Evolutionary conservation across 2,329 filamentous ascomycete species (phyloP).

Genomic region (Uncinocarpus reesii): DNA sequence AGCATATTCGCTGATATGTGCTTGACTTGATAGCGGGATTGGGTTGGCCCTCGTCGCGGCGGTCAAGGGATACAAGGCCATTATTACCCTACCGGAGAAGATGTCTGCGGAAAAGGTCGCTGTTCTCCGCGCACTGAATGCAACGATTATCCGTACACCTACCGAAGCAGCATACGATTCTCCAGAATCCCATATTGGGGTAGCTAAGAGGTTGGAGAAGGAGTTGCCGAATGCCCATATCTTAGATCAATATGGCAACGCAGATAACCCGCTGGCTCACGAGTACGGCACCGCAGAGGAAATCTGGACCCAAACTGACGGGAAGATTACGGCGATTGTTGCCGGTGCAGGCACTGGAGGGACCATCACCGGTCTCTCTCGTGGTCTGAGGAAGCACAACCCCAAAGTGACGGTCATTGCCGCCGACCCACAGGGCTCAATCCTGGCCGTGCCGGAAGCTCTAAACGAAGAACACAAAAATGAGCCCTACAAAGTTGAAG

Average conservation of each 20-base stretch:
- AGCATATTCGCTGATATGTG: not conserved
- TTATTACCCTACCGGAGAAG: constrained; percentile 97
- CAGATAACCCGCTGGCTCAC: constrained; percentile 85
- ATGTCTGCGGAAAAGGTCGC: constrained; percentile 98
- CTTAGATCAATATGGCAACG: constrained; percentile 88
- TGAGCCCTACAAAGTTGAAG: constrained; percentile 91
- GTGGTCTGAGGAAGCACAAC: constrained; percentile 80
- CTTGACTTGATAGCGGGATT: constrained; percentile 56
- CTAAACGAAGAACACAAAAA: constrained; percentile 75
- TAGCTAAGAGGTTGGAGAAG: constrained; percentile 79
- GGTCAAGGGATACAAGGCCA: constrained; percentile 95
- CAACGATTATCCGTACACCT: constrained; percentile 94
- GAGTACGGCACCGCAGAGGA: constrained; percentile 92
- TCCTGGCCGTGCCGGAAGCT: constrained; percentile 68
- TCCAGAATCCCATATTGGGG: constrained; percentile 93
- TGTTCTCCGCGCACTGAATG: constrained; percentile 82
- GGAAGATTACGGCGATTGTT: constrained; percentile 70
- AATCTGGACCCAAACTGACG: constrained; percentile 83
- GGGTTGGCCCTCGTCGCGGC: constrained; percentile 87
- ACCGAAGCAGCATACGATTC: constrained; percentile 91
- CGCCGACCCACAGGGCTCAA: constrained; percentile 84
- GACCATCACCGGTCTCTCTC: constrained; percentile 82
- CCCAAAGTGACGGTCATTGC: constrained; percentile 76
- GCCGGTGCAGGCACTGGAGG: constrained; percentile 92
- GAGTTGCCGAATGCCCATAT: constrained; percentile 97